Base-by-base conservation (phyloP, 2,329 filamentous ascomycete species). In the Trichoderma gracile region DNA sequence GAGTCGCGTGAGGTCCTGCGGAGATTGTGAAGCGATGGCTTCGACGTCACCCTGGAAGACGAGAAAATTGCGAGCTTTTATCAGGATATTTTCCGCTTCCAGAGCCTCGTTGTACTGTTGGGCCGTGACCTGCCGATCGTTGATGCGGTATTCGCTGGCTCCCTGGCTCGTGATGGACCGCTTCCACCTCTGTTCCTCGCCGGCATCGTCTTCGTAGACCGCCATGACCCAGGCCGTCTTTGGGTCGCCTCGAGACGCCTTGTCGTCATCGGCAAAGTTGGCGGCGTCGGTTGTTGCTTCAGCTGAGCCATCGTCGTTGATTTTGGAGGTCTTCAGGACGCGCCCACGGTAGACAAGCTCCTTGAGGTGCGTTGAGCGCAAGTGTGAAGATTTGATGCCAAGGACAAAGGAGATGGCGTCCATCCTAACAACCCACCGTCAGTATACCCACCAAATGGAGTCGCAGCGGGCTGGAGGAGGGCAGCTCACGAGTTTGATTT, bases 181-280 rank as follows among this genome's bases (percentile, higher is more conserved):
- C 79, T 97, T 97, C 95, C 95, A 99, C 70, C 89, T 88, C 74
- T 97, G 93, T 76, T 96, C 92, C 72, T 97, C 92, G 53, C 93
- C 94, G 2, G 93, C 93, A 75, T 99, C 95, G 73, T 99, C 95
- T 75, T 97, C 93, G 77, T 98, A 99, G 17, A 99, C 94, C 33
- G 95, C 95, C 93, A 97, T 98, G 15, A 99, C 96, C 94, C 94
- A 99, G 3, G 95, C 96, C 3, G 89, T 95, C 76, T 93, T 95
- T 0, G 95, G 95, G 71, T 99, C 94, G 68, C 87, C 86, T 42
- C 86, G 88, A n/a, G 86, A 88, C 62, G 87, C 84, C 62, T 86
- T 84, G 42, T 85, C 87, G 59, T 88, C 86, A 21, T 84, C 83
- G 45, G 85, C 80, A 61, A 86, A 81, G 27, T 86, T 89, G 68